These are phyloP conservation scores for Phylloboletellus chloephorus DNA, from an alignment of 1,284 basidiomycete species.

Conservation along the genomic window DNA sequence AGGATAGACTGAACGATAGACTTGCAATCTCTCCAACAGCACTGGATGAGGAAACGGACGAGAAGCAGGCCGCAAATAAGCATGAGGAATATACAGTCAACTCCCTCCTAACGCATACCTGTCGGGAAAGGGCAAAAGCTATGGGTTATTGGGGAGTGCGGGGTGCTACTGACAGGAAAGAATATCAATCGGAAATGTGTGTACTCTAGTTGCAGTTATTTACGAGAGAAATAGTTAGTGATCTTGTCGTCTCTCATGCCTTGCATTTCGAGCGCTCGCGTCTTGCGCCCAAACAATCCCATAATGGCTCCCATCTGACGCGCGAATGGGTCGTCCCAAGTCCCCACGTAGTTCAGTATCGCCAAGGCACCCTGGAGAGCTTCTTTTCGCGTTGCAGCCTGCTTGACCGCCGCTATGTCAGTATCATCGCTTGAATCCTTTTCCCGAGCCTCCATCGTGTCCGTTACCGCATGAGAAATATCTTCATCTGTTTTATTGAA, in stretches of 20 bases:
- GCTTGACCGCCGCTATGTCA: too few relatives aligned
- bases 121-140: not conserved
- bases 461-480: not conserved
- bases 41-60: too few relatives aligned
- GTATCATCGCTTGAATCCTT: too few relatives aligned
- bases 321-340: not conserved
- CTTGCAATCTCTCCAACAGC: too few relatives aligned
- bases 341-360: not conserved
- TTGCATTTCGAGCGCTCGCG: slow-evolving; percentile 15
- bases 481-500: not conserved
- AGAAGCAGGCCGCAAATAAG: too few relatives aligned
- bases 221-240: slow-evolving; percentile 13
- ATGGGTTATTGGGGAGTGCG: slow-evolving; percentile 2
- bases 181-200: too few relatives aligned
- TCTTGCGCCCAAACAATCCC: slow-evolving; percentile 20
- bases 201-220: slow-evolving; percentile 1
- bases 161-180: too few relatives aligned
- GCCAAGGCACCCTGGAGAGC: not conserved
- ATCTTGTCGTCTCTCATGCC: slow-evolving; percentile 19
- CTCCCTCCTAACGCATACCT: slow-evolving; percentile 1
- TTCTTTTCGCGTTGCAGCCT: slow-evolving; percentile 1
- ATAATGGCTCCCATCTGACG: slow-evolving; percentile 19
- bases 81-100: too few relatives aligned
- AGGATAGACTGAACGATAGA: too few relatives aligned
- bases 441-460: not conserved